These are phyloP conservation scores for Apiospora malaysiana DNA, from an alignment of 2,329 filamentous ascomycete species.

Conservation along the genomic window DNA sequence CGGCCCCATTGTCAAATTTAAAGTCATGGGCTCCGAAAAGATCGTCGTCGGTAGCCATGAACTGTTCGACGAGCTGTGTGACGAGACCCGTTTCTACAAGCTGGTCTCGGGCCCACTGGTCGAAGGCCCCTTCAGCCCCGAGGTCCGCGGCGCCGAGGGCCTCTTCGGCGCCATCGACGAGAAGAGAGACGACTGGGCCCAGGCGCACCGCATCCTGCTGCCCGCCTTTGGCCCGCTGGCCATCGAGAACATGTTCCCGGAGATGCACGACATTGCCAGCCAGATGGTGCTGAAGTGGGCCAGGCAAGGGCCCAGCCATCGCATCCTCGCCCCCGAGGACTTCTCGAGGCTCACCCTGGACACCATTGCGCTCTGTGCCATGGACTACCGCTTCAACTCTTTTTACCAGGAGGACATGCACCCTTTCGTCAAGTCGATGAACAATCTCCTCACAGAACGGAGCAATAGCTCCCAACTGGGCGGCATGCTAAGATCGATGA, in stretches of 20 bases:
- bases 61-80: conserved; percentile 65
- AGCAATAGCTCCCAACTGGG: conserved; percentile 42
- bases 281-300: conserved; percentile 63
- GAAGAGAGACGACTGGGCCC: conserved; percentile 51
- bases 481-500: conserved; percentile 24
- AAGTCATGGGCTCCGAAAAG: conserved; percentile 47
- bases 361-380: conserved; percentile 64
- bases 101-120: conserved; percentile 51
- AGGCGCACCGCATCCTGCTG: conserved; percentile 59
- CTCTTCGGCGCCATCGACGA: conserved; percentile 33
- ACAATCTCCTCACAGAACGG: conserved; percentile 51
- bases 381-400: conserved; percentile 63
- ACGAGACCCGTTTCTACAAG: conserved; percentile 71
- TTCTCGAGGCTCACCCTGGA: conserved; percentile 69
- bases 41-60: conserved; percentile 58
- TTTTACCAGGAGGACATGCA: conserved; percentile 64
- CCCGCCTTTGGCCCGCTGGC: conserved; percentile 59
- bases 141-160: conserved; percentile 52
- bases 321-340: conserved; percentile 61
- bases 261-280: conserved; percentile 57
- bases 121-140: conserved; percentile 48
- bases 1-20: conserved; percentile 67
- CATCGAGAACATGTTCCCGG: conserved; percentile 60
- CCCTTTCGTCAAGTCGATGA: conserved; percentile 62
- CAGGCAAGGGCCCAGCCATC: conserved; percentile 45